Evolutionary conservation across 768 basidiomycete species (phyloP).

Genomic region (Erythrobasidium yunnanense): DNA sequence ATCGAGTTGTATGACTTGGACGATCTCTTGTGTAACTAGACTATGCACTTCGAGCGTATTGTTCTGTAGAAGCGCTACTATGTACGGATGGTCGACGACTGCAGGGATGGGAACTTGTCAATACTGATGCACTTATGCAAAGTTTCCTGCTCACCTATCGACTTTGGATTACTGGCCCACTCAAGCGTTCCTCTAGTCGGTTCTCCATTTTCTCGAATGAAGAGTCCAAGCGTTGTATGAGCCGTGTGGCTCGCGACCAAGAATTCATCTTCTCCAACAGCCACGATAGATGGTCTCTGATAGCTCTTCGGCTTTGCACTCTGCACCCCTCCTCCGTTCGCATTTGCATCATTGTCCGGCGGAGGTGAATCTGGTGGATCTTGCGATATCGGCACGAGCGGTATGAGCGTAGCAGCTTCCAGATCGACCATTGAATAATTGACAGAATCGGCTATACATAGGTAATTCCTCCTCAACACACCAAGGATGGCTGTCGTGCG

Average conservation of each 20-base stretch:
- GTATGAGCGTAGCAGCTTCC: slow-evolving; percentile 56
- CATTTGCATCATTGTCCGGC: neutral
- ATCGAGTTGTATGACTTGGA: slow-evolving; percentile 52
- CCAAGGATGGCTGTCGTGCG: slow-evolving; percentile 48
- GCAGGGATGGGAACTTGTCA: neutral
- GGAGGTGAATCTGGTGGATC: slow-evolving; percentile 40
- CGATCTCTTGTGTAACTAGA: slow-evolving; percentile 59
- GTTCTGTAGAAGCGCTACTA: slow-evolving; percentile 67
- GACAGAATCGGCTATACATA: slow-evolving; percentile 65
- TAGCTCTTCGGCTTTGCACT: slow-evolving; percentile 10
- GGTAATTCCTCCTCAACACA: slow-evolving; percentile 51
- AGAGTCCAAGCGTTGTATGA: slow-evolving; percentile 66
- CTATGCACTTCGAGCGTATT: slow-evolving; percentile 70
- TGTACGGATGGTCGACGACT: slow-evolving; percentile 73
- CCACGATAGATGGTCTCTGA: slow-evolving; percentile 58
- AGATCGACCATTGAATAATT: slow-evolving; percentile 72
- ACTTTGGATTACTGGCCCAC: slow-evolving; percentile 67
- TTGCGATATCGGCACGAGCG: slow-evolving; percentile 70
- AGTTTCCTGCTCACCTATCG: slow-evolving; percentile 49
- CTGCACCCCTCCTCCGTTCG: neutral
- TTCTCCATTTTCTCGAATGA: slow-evolving; percentile 66
- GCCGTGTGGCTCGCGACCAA: slow-evolving; percentile 78
- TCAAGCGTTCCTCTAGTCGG: slow-evolving; percentile 79
- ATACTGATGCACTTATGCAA: neutral
- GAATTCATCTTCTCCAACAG: slow-evolving; percentile 68